Evolutionary conservation across 1,139 yeast species (phyloP), one percentile per base, ranked within the genome.

Genomic region (Hyphopichia wangnamkhiaoensis): DNA sequence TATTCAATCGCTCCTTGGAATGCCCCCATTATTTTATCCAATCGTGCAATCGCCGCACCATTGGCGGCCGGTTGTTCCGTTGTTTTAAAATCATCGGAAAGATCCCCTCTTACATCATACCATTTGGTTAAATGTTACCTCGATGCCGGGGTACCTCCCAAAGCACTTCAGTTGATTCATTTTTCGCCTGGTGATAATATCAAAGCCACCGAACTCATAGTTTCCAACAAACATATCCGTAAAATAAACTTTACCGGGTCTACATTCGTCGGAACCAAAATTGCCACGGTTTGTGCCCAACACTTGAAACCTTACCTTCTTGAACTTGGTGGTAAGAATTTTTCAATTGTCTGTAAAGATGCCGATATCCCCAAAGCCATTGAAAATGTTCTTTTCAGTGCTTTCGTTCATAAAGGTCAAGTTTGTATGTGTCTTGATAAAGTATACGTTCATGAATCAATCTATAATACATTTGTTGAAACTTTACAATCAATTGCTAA

Each of bases 21-120:
- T 53, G 78, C 76, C 0, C 77, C 79, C 1, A 65, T 65, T 1
- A 55, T 74, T 23, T 58, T 74, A 33, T 56, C 63, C 6, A 57
- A 61, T 12, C 53, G 78, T 41, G 56, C 74, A 2, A 58, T 73
- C 3, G 47, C 59, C 16, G 72, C 74, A 4, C 79, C 79, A 2
- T 53, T 74, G 37, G 69, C 72, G 23, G 78, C 79, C n/a, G 79
- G 79, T 1, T 72, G 78, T 46, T 70, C 77, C 0, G 77, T 74
- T n/a, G 50, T 73, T 13, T 44, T 63, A 31, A 71, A 71, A 42
- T 53, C 74, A 0, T 56, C 71, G 4, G 76, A 73, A 35, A 56
- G 62, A 37, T 56, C 75, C 2, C 67, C 76, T 0, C 40, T 43
- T 28, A 36, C 59, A 2, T 49, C 67, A 1, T 61, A 66, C 45